A percentile compares a stretch with the other conserved stretches of the same genome.
Conservation (phyloP, 352 stramenopile species). For the Aphanomyces euteiches region DNA sequence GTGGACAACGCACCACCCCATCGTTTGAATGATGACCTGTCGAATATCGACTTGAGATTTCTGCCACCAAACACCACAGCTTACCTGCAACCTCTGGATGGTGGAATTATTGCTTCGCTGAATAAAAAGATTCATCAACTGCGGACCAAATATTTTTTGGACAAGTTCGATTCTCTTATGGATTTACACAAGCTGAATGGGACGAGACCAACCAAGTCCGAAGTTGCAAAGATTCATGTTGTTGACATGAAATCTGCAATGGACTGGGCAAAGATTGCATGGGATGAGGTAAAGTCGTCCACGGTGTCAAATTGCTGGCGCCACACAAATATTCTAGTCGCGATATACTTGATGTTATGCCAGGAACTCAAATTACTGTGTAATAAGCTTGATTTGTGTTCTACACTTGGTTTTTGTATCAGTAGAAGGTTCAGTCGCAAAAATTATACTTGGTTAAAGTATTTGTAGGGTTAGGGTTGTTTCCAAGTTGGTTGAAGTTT, state of each 20-base stretch:
- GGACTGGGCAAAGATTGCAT: background rate
- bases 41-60: conserved; percentile 4
- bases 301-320: background rate
- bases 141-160: background rate
- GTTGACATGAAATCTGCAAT: background rate
- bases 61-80: conserved; percentile 2
- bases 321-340: background rate
- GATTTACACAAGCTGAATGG: background rate
- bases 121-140: background rate
- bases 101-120: conserved; percentile 7
- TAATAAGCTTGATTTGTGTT: no score
- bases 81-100: conserved; percentile 2
- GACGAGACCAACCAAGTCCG: background rate
- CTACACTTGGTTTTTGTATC: no score
- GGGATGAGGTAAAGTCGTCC: background rate
- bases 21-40: background rate
- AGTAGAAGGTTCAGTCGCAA: no score
- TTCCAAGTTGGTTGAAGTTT: no score
- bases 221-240: background rate
- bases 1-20: conserved; percentile 8
- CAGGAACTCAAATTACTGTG: no score
- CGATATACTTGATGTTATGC: no score
- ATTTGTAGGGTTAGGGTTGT: no score
- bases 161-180: background rate
- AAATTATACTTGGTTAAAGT: no score